Evolutionary conservation across 345 rosid genomes (phyloP).

Genomic region (Lumnitzera littorea): DNA sequence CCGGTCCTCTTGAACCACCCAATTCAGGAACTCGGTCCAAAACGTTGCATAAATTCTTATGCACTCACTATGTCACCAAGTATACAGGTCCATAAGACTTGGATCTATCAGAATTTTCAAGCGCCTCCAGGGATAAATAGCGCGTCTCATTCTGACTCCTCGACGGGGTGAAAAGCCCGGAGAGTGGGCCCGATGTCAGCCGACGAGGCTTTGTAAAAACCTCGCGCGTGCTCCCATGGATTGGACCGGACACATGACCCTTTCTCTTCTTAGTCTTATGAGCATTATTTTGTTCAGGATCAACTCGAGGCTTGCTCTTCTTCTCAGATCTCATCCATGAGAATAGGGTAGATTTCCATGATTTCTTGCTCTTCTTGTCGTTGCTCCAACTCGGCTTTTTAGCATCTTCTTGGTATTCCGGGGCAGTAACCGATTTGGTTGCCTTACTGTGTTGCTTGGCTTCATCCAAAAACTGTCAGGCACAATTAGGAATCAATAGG

Average conservation of each 20-base stretch:
- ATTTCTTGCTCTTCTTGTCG: conserved; percentile 32
- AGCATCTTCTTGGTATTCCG: conserved; percentile 11
- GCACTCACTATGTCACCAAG: conserved; percentile 34
- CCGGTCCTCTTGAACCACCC: neutral
- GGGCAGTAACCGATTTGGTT: conserved; percentile 10
- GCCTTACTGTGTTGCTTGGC: conserved; percentile 37
- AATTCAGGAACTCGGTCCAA: neutral
- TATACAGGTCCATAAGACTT: conserved; percentile 45
- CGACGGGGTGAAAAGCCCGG: conserved; percentile 22
- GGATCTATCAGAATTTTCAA: conserved; percentile 18
- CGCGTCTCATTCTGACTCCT: conserved; percentile 30
- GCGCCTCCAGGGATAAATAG: conserved; percentile 30
- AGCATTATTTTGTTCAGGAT: conserved; percentile 9
- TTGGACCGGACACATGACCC: conserved; percentile 39
- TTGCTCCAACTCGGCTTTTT: conserved; percentile 13
- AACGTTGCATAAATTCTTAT: neutral
- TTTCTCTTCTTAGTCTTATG: conserved; percentile 19
- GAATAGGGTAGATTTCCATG: conserved; percentile 40
- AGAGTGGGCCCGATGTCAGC: conserved; percentile 33
- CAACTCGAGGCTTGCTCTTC: conserved; percentile 20
- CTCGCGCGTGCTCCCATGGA: conserved; percentile 13
- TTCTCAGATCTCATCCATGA: conserved; percentile 47
- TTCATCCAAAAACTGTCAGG: conserved; percentile 47
- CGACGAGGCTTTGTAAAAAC: conserved; percentile 15
- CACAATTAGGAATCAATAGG: neutral